Evolutionary conservation across 2,329 filamentous ascomycete genomes (phyloP).

Genomic region (Macroventuria anomochaeta): DNA sequence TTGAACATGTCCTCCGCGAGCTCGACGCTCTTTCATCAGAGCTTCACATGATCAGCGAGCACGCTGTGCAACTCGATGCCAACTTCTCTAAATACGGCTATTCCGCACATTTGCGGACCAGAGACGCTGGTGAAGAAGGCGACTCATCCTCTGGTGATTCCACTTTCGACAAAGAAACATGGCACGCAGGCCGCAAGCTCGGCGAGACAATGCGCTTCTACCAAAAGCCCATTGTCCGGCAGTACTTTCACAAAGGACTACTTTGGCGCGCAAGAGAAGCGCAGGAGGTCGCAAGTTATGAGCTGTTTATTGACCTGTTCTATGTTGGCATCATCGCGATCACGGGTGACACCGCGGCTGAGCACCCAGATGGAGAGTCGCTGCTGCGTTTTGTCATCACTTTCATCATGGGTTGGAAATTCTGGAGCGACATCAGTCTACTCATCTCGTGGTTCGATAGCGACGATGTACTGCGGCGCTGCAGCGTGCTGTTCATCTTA

Average conservation of each 20-base stretch:
- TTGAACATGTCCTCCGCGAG: conserved; percentile 62
- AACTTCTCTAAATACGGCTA: conserved; percentile 71
- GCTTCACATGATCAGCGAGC: conserved; percentile 61
- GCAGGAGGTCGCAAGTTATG: conserved; percentile 68
- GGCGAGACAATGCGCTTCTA: conserved; percentile 62
- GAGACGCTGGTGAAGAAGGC: conserved; percentile 24
- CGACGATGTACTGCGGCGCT: conserved; percentile 65
- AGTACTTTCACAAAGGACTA: conserved; percentile 71
- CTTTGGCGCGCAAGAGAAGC: conserved; percentile 66
- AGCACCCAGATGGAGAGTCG: conserved; percentile 61
- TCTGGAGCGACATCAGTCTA: conserved; percentile 66
- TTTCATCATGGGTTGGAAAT: conserved; percentile 69
- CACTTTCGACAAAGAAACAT: conserved; percentile 44
- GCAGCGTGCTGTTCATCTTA: conserved; percentile 67
- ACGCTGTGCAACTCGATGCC: conserved; percentile 62
- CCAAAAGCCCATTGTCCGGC: conserved; percentile 65
- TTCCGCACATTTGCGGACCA: conserved; percentile 60
- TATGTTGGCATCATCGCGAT: conserved; percentile 70
- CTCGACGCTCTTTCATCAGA: conserved; percentile 61
- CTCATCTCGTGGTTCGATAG: conserved; percentile 68
- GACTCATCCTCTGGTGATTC: conserved; percentile 19
- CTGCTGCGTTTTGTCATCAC: conserved; percentile 67
- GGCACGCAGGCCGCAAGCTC: conserved; percentile 47
- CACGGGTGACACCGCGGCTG: conserved; percentile 66
- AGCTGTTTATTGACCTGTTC: conserved; percentile 69